Evolutionary conservation across 2,329 filamentous ascomycete genomes (phyloP).

Genomic region (Paecilomyces sp.): DNA sequence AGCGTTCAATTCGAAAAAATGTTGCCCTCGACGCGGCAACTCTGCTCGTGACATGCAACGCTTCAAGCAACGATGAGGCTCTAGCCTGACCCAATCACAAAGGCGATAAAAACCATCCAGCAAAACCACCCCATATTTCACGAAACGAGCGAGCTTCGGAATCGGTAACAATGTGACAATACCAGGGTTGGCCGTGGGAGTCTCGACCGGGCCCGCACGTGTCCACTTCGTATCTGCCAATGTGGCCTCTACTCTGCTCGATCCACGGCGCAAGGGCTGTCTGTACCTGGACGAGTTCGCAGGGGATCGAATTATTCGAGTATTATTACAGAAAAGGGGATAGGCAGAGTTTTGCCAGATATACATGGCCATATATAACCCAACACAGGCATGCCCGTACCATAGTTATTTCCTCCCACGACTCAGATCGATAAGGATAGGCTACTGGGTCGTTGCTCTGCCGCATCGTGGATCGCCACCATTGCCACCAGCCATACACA

Average conservation of each 20-base stretch:
- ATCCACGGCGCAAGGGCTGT: not conserved
- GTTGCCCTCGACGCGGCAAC: not conserved
- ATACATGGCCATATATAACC: no score
- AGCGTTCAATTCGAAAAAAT: not conserved
- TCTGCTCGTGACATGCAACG: not conserved
- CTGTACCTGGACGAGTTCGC: not conserved
- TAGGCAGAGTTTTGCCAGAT: no score
- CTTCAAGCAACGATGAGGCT: not conserved
- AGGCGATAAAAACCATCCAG: not conserved
- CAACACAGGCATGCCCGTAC: no score
- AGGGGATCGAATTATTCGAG: not conserved
- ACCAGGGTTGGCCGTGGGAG: not conserved
- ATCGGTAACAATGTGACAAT: not conserved
- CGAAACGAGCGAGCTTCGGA: not conserved
- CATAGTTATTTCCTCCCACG: no score
- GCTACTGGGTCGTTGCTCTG: not conserved
- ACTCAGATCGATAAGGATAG: not conserved
- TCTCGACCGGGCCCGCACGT: not conserved
- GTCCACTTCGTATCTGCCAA: not conserved
- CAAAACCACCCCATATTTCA: not conserved
- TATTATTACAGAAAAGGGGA: no score
- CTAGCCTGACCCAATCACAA: not conserved
- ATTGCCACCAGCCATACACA: not conserved
- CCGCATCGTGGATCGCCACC: not conserved
- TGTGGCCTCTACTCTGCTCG: not conserved